Evolutionary conservation across 768 basidiomycete genomes (phyloP), one percentile per base, ranked within the genome.

Genomic region (Amanita pallidorosea): DNA sequence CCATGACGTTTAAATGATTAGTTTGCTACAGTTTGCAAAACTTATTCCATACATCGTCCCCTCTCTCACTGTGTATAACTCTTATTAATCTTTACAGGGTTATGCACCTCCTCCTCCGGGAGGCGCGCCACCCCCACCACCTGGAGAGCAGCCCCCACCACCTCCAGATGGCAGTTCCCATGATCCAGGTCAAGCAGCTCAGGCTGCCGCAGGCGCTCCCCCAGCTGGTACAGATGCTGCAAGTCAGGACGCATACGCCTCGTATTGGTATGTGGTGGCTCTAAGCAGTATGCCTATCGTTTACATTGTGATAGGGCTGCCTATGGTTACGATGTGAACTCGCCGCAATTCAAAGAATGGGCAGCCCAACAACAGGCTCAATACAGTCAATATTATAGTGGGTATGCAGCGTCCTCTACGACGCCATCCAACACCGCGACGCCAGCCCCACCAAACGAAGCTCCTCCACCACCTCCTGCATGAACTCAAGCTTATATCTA

Each of bases 271-370:
- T 45, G 67, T 66, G 20, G 7, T 11, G 17, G n/a, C 25, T 23
- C 33, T 44, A 20, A n/a, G 41, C n/a, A 12, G 34, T 37, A 31
- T 11, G 17, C 20, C 12, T 48, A 9, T 20, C 35, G 52, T 49
- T 35, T 53, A 48, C 33, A 15, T 17, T 15, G 22, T 4, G 47
- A 45, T 55, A 88, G 88, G 88, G 83, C 88, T 54, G 81, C 83
- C 5, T 88, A 87, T 59, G 88, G 88, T 9, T 90, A 90, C 63
- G 88, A 91, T 57, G 83, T 89, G 53, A 90, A 89, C 61, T 85
- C 88, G 3, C 60, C 75, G 2, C 77, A 88, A 58, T 90, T 89
- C 63, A 88, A 87, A 62, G 79, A 85, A 58, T 89, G 88, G 88
- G 79, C 79, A 35, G 79, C 83, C 8, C 78, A 79, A 55, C 83